Evolutionary conservation across 2,329 filamentous ascomycete genomes (phyloP).

Genomic region (Sphaerulina populicola): DNA sequence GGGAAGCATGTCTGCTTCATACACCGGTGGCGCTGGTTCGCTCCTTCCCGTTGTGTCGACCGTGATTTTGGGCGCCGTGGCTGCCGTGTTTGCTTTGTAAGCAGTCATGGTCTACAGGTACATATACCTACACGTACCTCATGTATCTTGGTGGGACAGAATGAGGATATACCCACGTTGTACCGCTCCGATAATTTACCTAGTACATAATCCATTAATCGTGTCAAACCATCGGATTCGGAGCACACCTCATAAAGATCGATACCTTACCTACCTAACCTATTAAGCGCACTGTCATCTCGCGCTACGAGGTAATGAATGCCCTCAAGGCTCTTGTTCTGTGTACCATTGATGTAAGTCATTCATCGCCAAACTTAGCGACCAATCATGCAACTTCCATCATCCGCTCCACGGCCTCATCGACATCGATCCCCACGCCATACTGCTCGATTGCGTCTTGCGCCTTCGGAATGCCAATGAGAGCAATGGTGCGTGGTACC

Average conservation of each 20-base stretch:
- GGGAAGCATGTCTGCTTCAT: conserved; percentile 1
- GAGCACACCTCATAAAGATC: too few species aligned
- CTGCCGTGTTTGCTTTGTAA: conserved; percentile 14
- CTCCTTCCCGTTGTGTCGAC: conserved; percentile 5
- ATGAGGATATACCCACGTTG: neutral
- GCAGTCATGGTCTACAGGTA: neutral
- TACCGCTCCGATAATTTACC: neutral
- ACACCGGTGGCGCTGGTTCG: conserved; percentile 12
- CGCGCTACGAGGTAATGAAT: too few species aligned
- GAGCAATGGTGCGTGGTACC: conserved; percentile 50
- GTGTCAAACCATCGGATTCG: too few species aligned
- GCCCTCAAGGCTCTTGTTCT: too few species aligned
- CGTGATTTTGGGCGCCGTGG: conserved; percentile 8
- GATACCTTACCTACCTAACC: too few species aligned
- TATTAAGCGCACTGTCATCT: too few species aligned
- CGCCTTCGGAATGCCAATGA: conserved; percentile 53
- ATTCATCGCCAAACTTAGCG: too few species aligned
- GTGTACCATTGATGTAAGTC: too few species aligned
- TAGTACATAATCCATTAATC: neutral
- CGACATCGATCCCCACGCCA: conserved; percentile 34
- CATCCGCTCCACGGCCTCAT: conserved; percentile 32
- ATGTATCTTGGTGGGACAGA: neutral
- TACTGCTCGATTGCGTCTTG: conserved; percentile 50
- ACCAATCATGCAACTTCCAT: conserved; percentile 15
- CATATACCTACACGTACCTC: too few species aligned